Conservation (phyloP, 2,329 filamentous ascomycete species). For the Calonectria pteridis region DNA sequence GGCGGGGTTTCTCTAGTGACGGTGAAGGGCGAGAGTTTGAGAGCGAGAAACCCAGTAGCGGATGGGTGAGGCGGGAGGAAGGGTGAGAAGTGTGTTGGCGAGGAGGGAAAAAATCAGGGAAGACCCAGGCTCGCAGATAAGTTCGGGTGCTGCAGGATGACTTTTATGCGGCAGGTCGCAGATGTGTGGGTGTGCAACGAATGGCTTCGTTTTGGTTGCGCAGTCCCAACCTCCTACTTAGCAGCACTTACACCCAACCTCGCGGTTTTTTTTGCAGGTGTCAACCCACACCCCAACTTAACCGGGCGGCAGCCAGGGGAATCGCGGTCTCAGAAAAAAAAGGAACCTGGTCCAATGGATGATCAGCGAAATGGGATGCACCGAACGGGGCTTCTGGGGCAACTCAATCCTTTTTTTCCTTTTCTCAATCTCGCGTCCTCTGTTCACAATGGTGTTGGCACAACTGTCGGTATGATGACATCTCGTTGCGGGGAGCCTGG, state of each 20-base stretch:
- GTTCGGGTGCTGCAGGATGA: constrained; percentile 48
- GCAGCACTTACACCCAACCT: constrained; percentile 53
- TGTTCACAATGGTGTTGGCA: constrained; percentile 32
- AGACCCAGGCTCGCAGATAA: constrained; percentile 34
- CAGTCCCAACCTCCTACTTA: constrained; percentile 53
- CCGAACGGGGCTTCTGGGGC: constrained; percentile 11
- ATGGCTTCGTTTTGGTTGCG: constrained; percentile 37
- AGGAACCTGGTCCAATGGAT: constrained; percentile 39
- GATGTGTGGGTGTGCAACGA: constrained; percentile 39
- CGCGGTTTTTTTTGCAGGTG: constrained; percentile 43
- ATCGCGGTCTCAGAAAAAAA: constrained; percentile 26
- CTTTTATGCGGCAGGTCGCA: constrained; percentile 46
- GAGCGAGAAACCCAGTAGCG: not conserved
- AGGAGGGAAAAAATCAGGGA: constrained; percentile 26
- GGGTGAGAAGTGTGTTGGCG: constrained; percentile 21
- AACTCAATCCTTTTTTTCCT: constrained; percentile 40
- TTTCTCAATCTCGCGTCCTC: constrained; percentile 19
- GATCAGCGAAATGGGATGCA: constrained; percentile 32
- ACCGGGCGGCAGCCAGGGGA: constrained; percentile 11
- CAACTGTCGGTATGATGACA: constrained; percentile 23
- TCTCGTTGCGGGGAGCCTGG: constrained; percentile 34
- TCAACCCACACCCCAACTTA: constrained; percentile 34
- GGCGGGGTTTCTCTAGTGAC: constrained; percentile 19
- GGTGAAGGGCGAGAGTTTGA: constrained; percentile 14
- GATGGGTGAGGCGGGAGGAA: constrained; percentile 2